Percentiles rank a stretch among this genome's conserved stretches.
Conservation (phyloP, 495 filamentous ascomycete genomes). For the Daldinia concentrica region DNA sequence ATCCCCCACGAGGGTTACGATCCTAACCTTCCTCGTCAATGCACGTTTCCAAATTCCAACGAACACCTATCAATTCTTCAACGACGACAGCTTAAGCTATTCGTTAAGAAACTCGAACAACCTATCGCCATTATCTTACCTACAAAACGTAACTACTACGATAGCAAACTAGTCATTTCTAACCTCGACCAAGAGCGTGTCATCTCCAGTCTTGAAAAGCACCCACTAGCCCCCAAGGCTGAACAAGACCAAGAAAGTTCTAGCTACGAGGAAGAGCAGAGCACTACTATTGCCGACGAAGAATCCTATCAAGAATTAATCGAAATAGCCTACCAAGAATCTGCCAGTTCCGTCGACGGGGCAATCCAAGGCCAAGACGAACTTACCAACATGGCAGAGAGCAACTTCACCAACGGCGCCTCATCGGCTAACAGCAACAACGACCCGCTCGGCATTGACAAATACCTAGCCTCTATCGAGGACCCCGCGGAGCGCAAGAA, state of each 20-base stretch:
- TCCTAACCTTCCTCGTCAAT: neutral
- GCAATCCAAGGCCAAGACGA: neutral
- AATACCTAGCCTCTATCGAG: neutral
- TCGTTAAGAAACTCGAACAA: neutral
- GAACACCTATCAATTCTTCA: neutral
- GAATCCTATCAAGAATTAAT: neutral
- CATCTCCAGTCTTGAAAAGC: neutral
- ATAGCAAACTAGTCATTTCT: neutral
- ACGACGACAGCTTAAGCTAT: neutral
- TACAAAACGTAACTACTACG: neutral
- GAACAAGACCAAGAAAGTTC: neutral
- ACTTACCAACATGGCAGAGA: neutral
- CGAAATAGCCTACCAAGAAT: neutral
- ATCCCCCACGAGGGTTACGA: neutral
- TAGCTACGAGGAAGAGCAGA: neutral
- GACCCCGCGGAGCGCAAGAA: neutral
- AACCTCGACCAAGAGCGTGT: neutral
- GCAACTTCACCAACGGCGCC: neutral
- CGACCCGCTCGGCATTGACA: neutral
- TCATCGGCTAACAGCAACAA: too few relatives aligned
- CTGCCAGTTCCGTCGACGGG: too few relatives aligned
- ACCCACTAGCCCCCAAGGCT: neutral
- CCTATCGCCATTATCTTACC: neutral
- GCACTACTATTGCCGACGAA: neutral
- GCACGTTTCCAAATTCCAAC: neutral